Evolutionary conservation across 768 basidiomycete species (phyloP), one percentile per base, ranked within the genome.

Genomic region (Pleurotus pulmonarius): DNA sequence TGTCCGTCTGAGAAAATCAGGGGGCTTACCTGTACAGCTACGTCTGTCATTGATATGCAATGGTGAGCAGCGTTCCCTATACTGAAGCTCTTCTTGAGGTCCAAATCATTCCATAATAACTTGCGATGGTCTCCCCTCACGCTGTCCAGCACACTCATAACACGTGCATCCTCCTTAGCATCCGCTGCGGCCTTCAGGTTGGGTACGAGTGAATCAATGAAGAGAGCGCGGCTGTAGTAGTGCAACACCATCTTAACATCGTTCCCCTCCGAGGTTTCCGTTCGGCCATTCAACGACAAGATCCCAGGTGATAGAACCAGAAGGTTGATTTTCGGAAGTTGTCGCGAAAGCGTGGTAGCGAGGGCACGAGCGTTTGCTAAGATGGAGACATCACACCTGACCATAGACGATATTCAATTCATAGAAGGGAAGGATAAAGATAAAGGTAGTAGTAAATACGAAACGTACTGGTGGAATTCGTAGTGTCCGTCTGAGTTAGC

Each of bases 221-320:
- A 81, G 58, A 73, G 74, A 77, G 75, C 81, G 38, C 82, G 66
- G 20, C 76, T 68, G 61, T 84, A 84, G 63, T 83, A 82, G 53
- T 79, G 74, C 53, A 81, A 55, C 29, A 74, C 75, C 13, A 78
- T 64, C 60, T 75, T 73, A 56, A 66, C 64, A 62, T 78, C 79
- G 29, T 78, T 69, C 3, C 79, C 77, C 61, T 79, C 79, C 43
- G 65, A 65, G 12, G 78, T 78, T 63, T 78, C 75, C 47, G 70
- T 67, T 38, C 75, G 60, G 13, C 77, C 74, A 3, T 61, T 60
- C 46, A 76, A 47, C 8, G 70, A 69, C 44, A 80, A 49, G 40
- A 76, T 62, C 0, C 80, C 83, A 1, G 78, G 64, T 0, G 78
- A 73, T 58, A 82, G 62, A 38, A 81, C 72, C 39, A 85, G 71